These are phyloP conservation scores for Plasmodium coatneyi DNA, from an alignment of 169 alveolate genomes.

Conservation along the genomic window DNA sequence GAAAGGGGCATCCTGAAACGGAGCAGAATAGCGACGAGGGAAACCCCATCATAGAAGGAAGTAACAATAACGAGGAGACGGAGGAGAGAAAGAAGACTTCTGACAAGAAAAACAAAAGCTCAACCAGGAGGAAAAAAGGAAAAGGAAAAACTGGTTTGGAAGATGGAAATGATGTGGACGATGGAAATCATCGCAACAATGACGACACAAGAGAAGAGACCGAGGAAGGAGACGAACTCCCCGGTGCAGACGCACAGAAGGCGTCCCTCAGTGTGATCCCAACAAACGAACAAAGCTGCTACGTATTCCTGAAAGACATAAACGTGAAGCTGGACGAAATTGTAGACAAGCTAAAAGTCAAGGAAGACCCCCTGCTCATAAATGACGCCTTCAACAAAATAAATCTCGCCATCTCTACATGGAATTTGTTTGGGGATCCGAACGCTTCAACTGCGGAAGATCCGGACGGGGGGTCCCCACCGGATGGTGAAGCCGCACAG, in stretches of 20 bases:
- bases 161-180: neutral
- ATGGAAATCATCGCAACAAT: neutral
- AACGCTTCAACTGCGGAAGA: neutral
- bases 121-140: neutral
- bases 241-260: neutral
- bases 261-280: neutral
- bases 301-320: neutral
- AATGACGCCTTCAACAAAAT: constrained; percentile 42
- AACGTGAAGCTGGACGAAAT: constrained; percentile 25
- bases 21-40: neutral
- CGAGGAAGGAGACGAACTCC: constrained; percentile 2
- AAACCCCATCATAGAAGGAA: neutral
- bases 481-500: neutral
- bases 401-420: constrained; percentile 43
- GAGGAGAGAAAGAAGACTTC: neutral
- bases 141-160: neutral
- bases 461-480: too few relatives aligned
- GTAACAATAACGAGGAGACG: neutral
- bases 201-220: neutral
- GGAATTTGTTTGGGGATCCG: constrained; percentile 34
- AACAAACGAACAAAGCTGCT: neutral
- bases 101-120: neutral
- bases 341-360: constrained; percentile 9
- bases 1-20: neutral
- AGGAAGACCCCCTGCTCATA: constrained; percentile 27